These are phyloP conservation scores for Puccinellia tenuiflora DNA, from an alignment of 176 grass and related monocot genomes.

Conservation along the genomic window DNA sequence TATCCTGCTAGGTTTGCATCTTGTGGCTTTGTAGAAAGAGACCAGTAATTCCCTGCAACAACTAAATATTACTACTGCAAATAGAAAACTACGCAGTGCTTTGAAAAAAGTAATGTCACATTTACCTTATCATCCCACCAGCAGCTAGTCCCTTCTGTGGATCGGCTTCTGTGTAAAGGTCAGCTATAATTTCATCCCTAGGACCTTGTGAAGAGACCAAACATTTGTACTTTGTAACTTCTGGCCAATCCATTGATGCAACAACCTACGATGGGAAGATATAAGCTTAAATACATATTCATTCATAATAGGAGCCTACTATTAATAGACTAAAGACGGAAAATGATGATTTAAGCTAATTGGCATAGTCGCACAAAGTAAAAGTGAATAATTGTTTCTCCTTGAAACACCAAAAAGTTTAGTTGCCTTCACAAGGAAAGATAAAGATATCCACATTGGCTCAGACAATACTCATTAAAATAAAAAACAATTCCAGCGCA, in stretches of 20 bases:
- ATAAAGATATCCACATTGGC: neutral
- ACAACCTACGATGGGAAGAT: conserved; percentile 46
- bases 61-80: neutral
- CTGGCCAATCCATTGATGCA: conserved; percentile 89
- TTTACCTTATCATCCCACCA: conserved; percentile 81
- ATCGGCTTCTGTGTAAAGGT: conserved; percentile 59
- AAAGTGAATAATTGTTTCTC: neutral
- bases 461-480: neutral
- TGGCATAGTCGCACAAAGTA: neutral
- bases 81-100: neutral
- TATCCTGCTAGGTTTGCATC: conserved; percentile 47
- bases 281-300: neutral
- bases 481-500: neutral
- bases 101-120: too few species aligned
- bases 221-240: conserved; percentile 72
- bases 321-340: too few species aligned
- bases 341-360: neutral
- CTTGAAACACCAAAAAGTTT: neutral
- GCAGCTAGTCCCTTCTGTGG: conserved; percentile 26
- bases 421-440: neutral
- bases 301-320: neutral
- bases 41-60: conserved; percentile 61
- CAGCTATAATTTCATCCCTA: conserved; percentile 63
- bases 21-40: conserved; percentile 46
- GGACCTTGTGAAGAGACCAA: conserved; percentile 67